Evolutionary conservation across 345 rosid species (phyloP), one percentile per base, ranked within the genome.

Genomic region (Linum tenue): DNA sequence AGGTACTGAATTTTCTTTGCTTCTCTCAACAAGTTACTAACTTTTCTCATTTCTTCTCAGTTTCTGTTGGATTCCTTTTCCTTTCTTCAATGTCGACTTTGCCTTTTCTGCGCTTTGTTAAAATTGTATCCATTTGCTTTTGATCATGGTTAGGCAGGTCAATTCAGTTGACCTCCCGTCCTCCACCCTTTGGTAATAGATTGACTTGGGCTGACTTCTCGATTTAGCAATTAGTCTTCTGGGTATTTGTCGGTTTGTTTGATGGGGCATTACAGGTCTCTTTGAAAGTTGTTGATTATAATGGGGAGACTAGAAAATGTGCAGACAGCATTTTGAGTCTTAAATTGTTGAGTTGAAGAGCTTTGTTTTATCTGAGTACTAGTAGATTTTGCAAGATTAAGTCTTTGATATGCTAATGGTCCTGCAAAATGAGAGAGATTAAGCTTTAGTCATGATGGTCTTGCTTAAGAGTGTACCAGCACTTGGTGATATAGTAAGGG

Each of bases 1-100:
- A 92, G 97, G 98, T 88, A 73, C 31, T 31, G 15, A 41, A 9
- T 2, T 1, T 42, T 7, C 55, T 41, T 41, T 9, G 39, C 63
- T 50, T 55, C 39, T 12, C 8, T 75, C 63, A 36, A 56, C 43
- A 9, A 57, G 10, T 1, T 15, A n/a, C 59, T 56, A 7, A n/a
- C n/a, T n/a, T 56, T 56, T 56, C 36, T 2, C 36, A 56, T 56
- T 5, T 7, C 50, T 43, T 43, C 6, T 43, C 50, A 43, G 50
- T 43, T 43, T 43, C 6, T 11, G 9, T 5, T 43, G 50, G 50
- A 2, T 43, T 43, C 50, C 50, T 43, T 43, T 43, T 5, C 50
- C 10, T 43, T 5, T 43, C 50, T 43, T 43, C 50, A 43, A 43
- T 43, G 9, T 43, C 50, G 50, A 43, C 9, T 43, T 43, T 43